Evolutionary conservation across 2,329 filamentous ascomycete genomes (phyloP), one percentile per base, ranked within the genome.

Genomic region (Ophiocordyceps robertsii): DNA sequence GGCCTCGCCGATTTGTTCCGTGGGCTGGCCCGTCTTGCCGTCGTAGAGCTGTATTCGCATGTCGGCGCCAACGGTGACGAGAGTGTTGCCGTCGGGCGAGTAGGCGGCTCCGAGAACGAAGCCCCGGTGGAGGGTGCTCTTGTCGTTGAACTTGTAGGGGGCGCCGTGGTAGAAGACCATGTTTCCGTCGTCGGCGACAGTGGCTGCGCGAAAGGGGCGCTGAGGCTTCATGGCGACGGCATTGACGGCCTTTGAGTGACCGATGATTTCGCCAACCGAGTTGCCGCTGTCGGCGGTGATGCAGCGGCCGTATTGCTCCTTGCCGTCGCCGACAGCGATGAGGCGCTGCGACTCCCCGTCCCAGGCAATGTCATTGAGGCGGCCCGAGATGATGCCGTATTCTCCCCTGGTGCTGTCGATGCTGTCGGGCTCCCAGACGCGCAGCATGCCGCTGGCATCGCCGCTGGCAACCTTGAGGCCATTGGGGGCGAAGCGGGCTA

Each of bases 301-400:
- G 68, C 87, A 95, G 61, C 90, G 85, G 13, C 90, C 90, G 59
- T 87, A 95, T 44, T 87, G 77, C 66, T 96, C 88, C 57, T 90
- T 89, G 41, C 92, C 92, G 53, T 96, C 85, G 37, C 92, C 92
- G 6, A 98, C 90, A 4, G 90, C 92, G 55, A 96, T 95, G 57
- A 98, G 82, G 40, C 92, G 82, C 68, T 95, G 89, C 47, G 85
- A 94, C 64, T 98, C 92, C 44, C 89, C 90, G 56, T 96, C 92
- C 89, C 92, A 98, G 1, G 88, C 90, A 50, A 98, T 78, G 60
- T 98, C 92, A 59, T 95, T 94, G 65, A 98, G 90, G 42, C 86
- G 82, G 12, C 92, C 92, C 30, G 85, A 88, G 56, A 96, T 89
- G 64, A 96, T 95, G 57, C 80, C 75, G 64, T 95, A 96, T 63